Evolutionary conservation across 2,329 filamentous ascomycete species (phyloP), one percentile per base, ranked within the genome.

Genomic region (Aspergillus versicolor): DNA sequence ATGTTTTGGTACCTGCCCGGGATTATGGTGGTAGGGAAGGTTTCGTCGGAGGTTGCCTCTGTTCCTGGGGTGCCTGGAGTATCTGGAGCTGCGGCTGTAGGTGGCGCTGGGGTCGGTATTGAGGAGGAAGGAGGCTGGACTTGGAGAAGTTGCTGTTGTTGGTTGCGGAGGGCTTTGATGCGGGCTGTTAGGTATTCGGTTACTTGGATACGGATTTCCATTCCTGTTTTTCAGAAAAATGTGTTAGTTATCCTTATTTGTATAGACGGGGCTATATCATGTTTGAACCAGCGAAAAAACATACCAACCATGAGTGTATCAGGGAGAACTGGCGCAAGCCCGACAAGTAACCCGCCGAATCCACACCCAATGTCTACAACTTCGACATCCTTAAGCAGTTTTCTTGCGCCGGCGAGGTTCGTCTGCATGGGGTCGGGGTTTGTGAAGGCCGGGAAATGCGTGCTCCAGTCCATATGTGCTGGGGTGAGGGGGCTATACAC

Each of bases 331-430:
- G 92, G 91, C 12, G 90, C 87, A 46, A 99, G 82, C 5, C 91
- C 92, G 62, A 97, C 88, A 3, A 96, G 82, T 56, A 99, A 80
- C 6, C 94, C 94, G 46, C 94, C 94, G 73, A 96, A 99, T 5
- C 94, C 94, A 73, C 94, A 99, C 24, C 94, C 94, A 71, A 99
- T 97, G 77, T 99, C 94, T 63, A 93, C 92, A 45, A 99, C 86
- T 71, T 97, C 92, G 46, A 99, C 88, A 59, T 91, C 82, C 71
- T 89, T 88, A 34, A 77, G 79, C 60, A 89, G 75, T 70, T 66
- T 73, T 72, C 59, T 70, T 61, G 65, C 62, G 22, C 70, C 73
- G 21, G 56, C 59, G 17, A 72, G 63, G 32, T 68, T 77, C 49
- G 62, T 66, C 50, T 71, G 68, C 12, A 63, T 65, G 7, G 67